Evolutionary conservation across 2,329 filamentous ascomycete species (phyloP).

Genomic region (Saccharata proteae): DNA sequence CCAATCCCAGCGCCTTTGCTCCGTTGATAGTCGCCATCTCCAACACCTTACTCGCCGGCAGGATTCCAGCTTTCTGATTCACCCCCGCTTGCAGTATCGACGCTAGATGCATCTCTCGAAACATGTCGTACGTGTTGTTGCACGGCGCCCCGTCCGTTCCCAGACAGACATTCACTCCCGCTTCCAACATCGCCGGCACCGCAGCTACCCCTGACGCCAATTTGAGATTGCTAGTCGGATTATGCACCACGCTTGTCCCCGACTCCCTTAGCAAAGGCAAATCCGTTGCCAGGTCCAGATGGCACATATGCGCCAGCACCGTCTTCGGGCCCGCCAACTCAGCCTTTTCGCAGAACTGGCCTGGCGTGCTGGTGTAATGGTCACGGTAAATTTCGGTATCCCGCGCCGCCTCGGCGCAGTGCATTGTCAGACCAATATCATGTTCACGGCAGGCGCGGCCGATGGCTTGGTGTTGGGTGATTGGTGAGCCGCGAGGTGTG

Average conservation of each 20-base stretch:
- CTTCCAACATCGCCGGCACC: conserved; percentile 14
- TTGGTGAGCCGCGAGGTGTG: conserved; percentile 33
- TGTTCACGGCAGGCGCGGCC: conserved; percentile 27
- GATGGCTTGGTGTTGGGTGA: conserved; percentile 28
- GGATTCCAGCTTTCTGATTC: conserved; percentile 10
- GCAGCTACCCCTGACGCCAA: conserved; percentile 14
- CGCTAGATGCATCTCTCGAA: conserved; percentile 17
- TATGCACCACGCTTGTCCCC: conserved; percentile 16
- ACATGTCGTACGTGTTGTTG: conserved; percentile 20
- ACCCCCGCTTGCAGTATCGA: conserved; percentile 14
- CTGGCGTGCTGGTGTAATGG: conserved; percentile 28
- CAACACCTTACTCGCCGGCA: conserved; percentile 14
- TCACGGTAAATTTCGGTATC: conserved; percentile 27
- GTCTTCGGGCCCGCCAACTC: conserved; percentile 25
- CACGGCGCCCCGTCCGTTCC: conserved; percentile 18
- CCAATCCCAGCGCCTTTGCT: conserved; percentile 19
- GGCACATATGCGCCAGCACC: conserved; percentile 23
- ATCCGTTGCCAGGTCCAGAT: conserved; percentile 32
- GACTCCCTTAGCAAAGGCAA: conserved; percentile 26
- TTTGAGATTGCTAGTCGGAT: conserved; percentile 16
- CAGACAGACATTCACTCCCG: conserved; percentile 5
- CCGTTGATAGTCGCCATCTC: conserved; percentile 17
- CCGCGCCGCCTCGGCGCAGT: conserved; percentile 32
- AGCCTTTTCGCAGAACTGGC: conserved; percentile 16
- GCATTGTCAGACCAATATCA: conserved; percentile 35